Evolutionary conservation across 805 yeast species (phyloP).

Genomic region (Tanozyma kutaoensis): DNA sequence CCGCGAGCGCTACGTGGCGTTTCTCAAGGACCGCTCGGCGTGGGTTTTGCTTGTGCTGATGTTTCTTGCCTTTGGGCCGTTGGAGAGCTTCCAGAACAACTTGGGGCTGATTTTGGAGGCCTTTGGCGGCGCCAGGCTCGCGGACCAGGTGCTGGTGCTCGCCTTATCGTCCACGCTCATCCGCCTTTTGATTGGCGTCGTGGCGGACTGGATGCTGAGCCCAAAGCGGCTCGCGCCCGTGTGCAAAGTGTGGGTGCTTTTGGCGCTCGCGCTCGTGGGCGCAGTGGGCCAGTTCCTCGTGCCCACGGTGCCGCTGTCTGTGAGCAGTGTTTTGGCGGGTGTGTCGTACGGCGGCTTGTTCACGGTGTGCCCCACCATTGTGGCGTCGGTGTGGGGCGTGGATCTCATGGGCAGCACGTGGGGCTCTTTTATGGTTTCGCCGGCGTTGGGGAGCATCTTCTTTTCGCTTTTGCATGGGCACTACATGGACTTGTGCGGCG

Average conservation of each 20-base stretch:
- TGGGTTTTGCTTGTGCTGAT: conserved; percentile 53
- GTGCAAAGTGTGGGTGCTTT: conserved; percentile 20
- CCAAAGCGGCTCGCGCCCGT: conserved; percentile 13
- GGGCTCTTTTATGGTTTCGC: conserved; percentile 82
- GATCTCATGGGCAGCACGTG: conserved; percentile 85
- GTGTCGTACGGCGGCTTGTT: conserved; percentile 70
- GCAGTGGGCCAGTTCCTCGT: conserved; percentile 14
- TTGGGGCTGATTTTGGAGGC: conserved; percentile 59
- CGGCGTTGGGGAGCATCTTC: conserved; percentile 66
- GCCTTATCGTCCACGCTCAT: conserved; percentile 60
- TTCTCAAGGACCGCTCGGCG: conserved; percentile 42
- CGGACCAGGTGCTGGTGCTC: conserved; percentile 43
- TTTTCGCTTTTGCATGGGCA: conserved; percentile 62
- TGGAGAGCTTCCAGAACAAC: conserved; percentile 75
- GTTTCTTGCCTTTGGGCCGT: conserved; percentile 63
- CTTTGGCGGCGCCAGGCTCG: conserved; percentile 9
- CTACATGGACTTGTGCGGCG: conserved; percentile 35
- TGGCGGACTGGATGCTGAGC: conserved; percentile 47
- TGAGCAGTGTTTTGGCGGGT: conserved; percentile 44
- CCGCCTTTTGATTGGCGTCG: conserved; percentile 52
- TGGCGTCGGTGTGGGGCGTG: conserved; percentile 78
- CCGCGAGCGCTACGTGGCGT: conserved; percentile 17
- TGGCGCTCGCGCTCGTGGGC: conserved; percentile 14
- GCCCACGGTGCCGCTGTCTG: conserved; percentile 5
- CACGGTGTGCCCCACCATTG: conserved; percentile 76